phyloP scores from a whole-genome alignment of 192 early-diverging fungal species.

The Linnemannia schmuckeri region DNA sequence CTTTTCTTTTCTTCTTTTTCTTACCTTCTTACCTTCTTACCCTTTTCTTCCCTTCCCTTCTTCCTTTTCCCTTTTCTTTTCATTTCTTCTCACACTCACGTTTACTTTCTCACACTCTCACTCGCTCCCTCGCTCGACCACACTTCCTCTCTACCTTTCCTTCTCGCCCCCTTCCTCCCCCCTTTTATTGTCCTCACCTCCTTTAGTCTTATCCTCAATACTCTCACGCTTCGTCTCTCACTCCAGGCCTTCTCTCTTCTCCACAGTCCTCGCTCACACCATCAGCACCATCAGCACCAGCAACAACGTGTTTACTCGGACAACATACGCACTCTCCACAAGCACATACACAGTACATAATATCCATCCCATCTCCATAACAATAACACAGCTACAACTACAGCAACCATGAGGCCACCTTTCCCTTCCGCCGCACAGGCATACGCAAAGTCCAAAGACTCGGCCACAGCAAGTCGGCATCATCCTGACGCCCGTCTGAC shows the following conservation, averaged over 20 bases:
- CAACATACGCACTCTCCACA: neutral
- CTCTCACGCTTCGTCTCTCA: slow-evolving; percentile 15
- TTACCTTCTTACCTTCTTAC: neutral
- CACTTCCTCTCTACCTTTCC: neutral
- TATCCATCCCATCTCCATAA: neutral
- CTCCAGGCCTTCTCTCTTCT: neutral
- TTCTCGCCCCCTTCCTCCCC: neutral
- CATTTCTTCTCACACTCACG: slow-evolving; percentile 4
- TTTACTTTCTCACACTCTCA: slow-evolving; percentile 13
- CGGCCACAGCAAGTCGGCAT: slow-evolving; percentile 43
- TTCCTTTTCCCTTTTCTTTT: neutral
- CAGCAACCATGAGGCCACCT: slow-evolving; percentile 35
- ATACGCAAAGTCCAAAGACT: slow-evolving; percentile 51
- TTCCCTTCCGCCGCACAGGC: slow-evolving; percentile 55
- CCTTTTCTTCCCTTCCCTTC: neutral
- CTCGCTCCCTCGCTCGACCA: neutral
- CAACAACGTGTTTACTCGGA: slow-evolving; percentile 40
- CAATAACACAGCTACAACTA: slow-evolving; percentile 7
- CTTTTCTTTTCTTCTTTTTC: neutral
- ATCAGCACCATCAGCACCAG: neutral
- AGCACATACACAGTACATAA: neutral
- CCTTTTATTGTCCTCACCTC: neutral
- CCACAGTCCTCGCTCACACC: slow-evolving; percentile 16
- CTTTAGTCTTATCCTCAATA: neutral
- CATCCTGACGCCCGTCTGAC: slow-evolving; percentile 50